A percentile compares a stretch with the other conserved stretches of the same genome.
Conservation (phyloP, 2,329 filamentous ascomycete genomes). For the Xylaria sp. region DNA sequence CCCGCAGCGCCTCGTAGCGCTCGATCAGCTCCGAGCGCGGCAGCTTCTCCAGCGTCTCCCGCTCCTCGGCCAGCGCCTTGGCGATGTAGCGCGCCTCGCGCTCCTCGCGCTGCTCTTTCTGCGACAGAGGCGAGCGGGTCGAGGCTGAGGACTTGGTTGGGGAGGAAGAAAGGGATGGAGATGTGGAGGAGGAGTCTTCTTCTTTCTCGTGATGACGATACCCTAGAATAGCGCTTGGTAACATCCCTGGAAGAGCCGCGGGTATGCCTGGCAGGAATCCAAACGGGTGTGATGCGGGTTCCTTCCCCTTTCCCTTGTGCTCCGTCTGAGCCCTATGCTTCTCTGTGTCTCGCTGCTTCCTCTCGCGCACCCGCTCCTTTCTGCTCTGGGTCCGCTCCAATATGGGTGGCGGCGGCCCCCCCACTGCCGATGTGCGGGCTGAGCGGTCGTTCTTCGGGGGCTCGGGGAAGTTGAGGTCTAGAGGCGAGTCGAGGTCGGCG, state of each 20-base stretch:
- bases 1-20: conserved; percentile 55
- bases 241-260: no score
- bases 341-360: conserved; percentile 42
- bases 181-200: conserved; percentile 22
- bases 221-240: no score
- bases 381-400: conserved; percentile 29
- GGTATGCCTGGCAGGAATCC: no score
- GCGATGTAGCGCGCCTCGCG: conserved; percentile 44
- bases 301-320: conserved; percentile 28
- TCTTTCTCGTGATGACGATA: conserved; percentile 21
- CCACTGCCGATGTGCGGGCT: conserved; percentile 23
- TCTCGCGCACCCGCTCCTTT: conserved; percentile 40
- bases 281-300: conserved; percentile 12
- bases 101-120: conserved; percentile 33
- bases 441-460: conserved; percentile 29
- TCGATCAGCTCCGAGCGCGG: conserved; percentile 48
- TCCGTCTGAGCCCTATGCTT: conserved; percentile 24
- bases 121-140: conserved; percentile 31
- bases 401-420: background rate
- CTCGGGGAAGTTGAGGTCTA: conserved; percentile 38
- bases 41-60: conserved; percentile 43
- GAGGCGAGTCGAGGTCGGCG: conserved; percentile 33
- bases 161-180: conserved; percentile 34
- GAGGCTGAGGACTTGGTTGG: conserved; percentile 17
- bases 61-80: conserved; percentile 35